Evolutionary conservation across 2,329 filamentous ascomycete genomes (phyloP), one percentile per base, ranked within the genome.

Genomic region (Shiraia sp.): DNA sequence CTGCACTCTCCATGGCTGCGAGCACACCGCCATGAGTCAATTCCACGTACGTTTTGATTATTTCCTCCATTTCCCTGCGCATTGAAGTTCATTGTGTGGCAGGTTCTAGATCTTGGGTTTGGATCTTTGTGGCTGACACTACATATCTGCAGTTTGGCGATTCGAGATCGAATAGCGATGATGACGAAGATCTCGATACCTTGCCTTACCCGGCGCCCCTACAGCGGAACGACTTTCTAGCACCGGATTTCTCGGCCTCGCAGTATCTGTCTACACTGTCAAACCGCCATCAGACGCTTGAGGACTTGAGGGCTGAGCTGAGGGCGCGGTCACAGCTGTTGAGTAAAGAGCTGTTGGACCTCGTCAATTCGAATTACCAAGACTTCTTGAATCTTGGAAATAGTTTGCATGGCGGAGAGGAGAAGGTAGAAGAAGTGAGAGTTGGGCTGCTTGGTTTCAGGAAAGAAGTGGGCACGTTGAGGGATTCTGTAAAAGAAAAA

Each of bases 361-460:
- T 99, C 6, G 93, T 99, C 53, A 99, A 99, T 65, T 81, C 86
- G 36, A 95, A 99, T 70, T 97, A 99, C 67, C 86, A 90, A 33
- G 87, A 92, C 42, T 99, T 99, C 58, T 72, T 99, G 4, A 85
- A 85, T 0, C 73, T 99, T 0, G 95, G 93, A 0, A 83, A 80
- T 32, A 88, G 90, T 57, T 73, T 99, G 30, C 82, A 83, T 39
- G 91, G 91, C 2, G 95, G 95, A 6, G 91, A 95, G 61, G 92
- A 96, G 59, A 88, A 86, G 66, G 86, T 96, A 1, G 91, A 95
- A 65, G 90, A 95, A 62, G 86, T 97, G 23, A 81, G 89, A 30
- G 87, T 99, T 0, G 90, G 90, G 0, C 72, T 99, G 40, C 69
- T 97, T 46, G 90, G 90, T 0, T 96, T 99, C 60, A 79, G 85